Conservation (phyloP, 257 asterid genomes). For the Solanum boliviense region DNA sequence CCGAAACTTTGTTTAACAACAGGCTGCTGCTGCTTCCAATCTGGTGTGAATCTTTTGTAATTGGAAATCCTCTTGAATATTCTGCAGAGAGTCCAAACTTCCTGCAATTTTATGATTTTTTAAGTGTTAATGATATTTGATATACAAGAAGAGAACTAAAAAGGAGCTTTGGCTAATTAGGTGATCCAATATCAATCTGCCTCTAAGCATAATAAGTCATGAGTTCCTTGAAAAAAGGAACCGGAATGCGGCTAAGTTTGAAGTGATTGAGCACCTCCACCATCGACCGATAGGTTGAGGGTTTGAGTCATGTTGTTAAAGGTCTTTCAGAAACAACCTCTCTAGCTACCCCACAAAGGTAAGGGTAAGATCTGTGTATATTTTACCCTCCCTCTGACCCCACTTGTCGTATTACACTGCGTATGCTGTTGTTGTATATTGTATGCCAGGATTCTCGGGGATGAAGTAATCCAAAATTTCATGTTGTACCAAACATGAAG, state of each 20-base stretch:
- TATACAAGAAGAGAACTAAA: background rate
- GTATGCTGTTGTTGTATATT: background rate
- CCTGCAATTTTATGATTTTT: background rate
- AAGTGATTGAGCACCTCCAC: background rate
- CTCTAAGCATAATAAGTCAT: background rate
- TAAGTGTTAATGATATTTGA: background rate
- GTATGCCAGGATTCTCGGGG: background rate
- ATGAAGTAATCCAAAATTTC: background rate
- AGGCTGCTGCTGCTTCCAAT: background rate
- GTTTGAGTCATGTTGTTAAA: background rate
- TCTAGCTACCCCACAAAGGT: background rate
- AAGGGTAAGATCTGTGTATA: background rate
- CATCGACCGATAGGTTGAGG: background rate
- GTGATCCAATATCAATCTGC: background rate
- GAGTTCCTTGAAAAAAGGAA: background rate
- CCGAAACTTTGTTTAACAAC: background rate
- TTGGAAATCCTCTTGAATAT: constrained; percentile 7
- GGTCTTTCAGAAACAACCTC: background rate
- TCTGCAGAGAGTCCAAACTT: constrained; percentile 8
- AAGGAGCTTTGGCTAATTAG: background rate
- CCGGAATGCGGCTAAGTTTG: background rate
- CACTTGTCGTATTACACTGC: background rate
- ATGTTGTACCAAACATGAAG: background rate
- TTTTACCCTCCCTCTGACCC: too few relatives aligned
- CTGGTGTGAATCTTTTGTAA: constrained; percentile 12